Evolutionary conservation across 106 monocot genomes (phyloP), one percentile per base, ranked within the genome.

Genomic region (Xerophyta viscosa): DNA sequence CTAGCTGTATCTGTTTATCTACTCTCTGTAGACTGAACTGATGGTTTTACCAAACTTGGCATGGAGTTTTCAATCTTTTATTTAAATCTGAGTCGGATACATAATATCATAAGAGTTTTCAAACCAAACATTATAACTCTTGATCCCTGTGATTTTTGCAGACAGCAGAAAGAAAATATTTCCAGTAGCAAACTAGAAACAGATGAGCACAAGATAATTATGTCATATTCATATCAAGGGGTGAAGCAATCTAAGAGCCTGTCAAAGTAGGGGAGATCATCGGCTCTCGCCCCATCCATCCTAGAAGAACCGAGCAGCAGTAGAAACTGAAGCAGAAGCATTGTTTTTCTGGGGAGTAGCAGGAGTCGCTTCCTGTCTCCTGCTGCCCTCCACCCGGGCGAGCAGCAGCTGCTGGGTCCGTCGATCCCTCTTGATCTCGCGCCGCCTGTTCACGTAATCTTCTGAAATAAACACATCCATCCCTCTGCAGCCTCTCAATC

Each of bases 381-480:
- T 21, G 23, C 0, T 19, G 17, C 0, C 39, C 31, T 48, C 41
- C 14, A 60, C 31, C 43, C 52, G 56, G 14, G 50, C 11, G 20
- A 25, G 27, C 17, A 46, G 58, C 25, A 47, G 33, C 54, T 33
- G 44, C 42, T 65, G 46, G 52, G 37, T 43, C 11, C 33, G 5
- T 36, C 5, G 33, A 36, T 36, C n/a, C 56, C 45, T 65, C 65
- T 54, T 64, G 41, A 52, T 47, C 41, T 62, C 43, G 8, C 14
- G 54, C 13, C 76, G 58, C 53, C 18, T 76, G 15, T 51, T 65
- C 2, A 76, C 70, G 41, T 70, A 76, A 12, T 76, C 76, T 29
- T 70, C 70, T 9, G 46, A 37, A 18, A 76, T 76, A 33, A 65
- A 76, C 4, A 61, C 13, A n/a, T 76, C 76, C 70, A 76, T 76